Conservation (phyloP, 1,284 basidiomycete genomes). For the Sanguinoderma infundibulare region DNA sequence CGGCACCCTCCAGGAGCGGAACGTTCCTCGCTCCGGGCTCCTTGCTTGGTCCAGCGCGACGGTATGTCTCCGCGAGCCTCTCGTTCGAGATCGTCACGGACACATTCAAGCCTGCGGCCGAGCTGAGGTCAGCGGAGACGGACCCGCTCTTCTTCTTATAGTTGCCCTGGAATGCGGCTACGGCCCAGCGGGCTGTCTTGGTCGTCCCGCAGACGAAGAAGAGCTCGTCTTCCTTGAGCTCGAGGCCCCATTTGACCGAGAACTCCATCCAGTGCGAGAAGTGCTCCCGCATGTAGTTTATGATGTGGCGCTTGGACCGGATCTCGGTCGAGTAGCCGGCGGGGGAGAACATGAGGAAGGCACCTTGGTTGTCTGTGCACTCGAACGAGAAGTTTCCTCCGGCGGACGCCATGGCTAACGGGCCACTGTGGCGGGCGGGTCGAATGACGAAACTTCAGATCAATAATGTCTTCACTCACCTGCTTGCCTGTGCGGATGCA, state of each 20-base stretch:
- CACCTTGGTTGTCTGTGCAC: slow-evolving; percentile 15
- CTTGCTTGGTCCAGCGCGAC: neutral
- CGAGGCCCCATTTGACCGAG: slow-evolving; percentile 14
- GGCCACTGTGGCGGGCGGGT: neutral
- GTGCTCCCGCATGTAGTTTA: slow-evolving; percentile 19
- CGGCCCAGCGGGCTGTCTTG: slow-evolving; percentile 28
- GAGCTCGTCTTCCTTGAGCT: slow-evolving; percentile 22
- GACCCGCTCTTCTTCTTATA: neutral
- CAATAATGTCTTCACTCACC: neutral
- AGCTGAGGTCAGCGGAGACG: neutral
- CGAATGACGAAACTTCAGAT: neutral
- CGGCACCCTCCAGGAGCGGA: neutral
- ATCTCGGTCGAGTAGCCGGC: slow-evolving; percentile 7
- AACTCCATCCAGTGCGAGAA: slow-evolving; percentile 26
- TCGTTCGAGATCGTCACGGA: slow-evolving; percentile 4
- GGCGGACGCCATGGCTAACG: neutral
- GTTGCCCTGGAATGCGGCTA: slow-evolving; percentile 16
- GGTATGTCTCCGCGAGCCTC: neutral
- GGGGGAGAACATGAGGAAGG: slow-evolving; percentile 13
- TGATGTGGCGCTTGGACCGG: slow-evolving; percentile 18
- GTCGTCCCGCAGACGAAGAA: slow-evolving; percentile 30
- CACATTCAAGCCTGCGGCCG: neutral
- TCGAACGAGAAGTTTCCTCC: slow-evolving; percentile 15
- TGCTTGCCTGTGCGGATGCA: neutral
- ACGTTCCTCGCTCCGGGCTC: too few relatives aligned